Base-by-base conservation (phyloP, 768 basidiomycete genomes). In the Lyophyllum decastes region DNA sequence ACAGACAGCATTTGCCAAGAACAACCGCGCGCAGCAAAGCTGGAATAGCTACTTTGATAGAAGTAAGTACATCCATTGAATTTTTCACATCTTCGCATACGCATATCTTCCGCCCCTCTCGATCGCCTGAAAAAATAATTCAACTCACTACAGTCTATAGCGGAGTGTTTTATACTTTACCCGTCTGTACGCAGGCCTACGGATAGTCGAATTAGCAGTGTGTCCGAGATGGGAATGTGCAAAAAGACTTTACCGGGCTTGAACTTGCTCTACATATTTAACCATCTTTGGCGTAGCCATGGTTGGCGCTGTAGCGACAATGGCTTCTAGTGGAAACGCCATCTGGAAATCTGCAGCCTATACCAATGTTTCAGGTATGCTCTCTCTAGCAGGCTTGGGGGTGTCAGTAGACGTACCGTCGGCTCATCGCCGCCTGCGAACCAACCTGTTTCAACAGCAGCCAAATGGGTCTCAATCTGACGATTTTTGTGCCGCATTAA, bases 81-180 rank as follows among this genome's bases (percentile, higher is more conserved):
- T 4, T 6, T 17, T 8, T 52, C 54, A 60, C 14, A 54, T 38
- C 53, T 64, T 60, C 2, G 65, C 68, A 55, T 67, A 73, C 6
- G 63, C 60, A 57, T 72, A 74, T 43, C 70, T 59, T 30, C 73
- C 73, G n/a, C 72, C 71, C 52, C 66, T 73, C 58, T 72, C 63
- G 33, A 72, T 47, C 3, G 65, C 71, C 71, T 72, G 43, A 25
- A 14, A 48, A 22, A 22, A 27, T 55, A 61, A 26, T 43, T 61
- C 25, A 38, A 30, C 56, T 44, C 41, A 59, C 25, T 5, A 30
- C 30, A 30, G 22, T 25, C 45, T 24, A 30, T 35, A 34, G 54
- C 12, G n/a, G n/a, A 49, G 11, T 49, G 26, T 25, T 34, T 16
- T 22, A 26, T 5, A 54, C 35, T 33, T 38, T 55, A 61, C 58